These are phyloP conservation scores for Ilyonectria sp. DNA, from an alignment of 2,329 filamentous ascomycete species.

Conservation along the genomic window DNA sequence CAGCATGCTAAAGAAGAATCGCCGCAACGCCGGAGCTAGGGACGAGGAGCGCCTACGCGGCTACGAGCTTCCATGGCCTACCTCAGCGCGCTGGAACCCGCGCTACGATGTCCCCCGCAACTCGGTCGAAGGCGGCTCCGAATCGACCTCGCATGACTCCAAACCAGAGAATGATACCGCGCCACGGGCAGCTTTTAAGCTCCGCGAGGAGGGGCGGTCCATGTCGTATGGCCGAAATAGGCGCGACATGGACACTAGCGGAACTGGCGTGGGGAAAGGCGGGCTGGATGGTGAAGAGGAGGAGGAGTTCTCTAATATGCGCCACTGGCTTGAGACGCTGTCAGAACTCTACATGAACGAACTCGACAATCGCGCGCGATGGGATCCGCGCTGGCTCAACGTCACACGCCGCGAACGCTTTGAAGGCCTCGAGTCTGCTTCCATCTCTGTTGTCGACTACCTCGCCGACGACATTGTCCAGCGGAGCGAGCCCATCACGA, in stretches of 20 bases:
- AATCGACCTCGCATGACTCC: constrained; percentile 5
- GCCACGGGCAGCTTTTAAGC: background rate
- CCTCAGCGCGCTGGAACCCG: constrained; percentile 48
- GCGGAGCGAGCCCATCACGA: constrained; percentile 14
- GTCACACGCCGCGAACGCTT: constrained; percentile 44
- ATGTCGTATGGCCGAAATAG: constrained; percentile 33
- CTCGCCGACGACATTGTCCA: constrained; percentile 28
- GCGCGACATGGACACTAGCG: constrained; percentile 37
- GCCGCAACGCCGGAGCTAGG: background rate
- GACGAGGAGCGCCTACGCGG: constrained; percentile 31
- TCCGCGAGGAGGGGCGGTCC: constrained; percentile 13
- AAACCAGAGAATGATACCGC: constrained; percentile 15
- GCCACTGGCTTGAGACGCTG: constrained; percentile 50
- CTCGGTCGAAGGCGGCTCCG: constrained; percentile 28
- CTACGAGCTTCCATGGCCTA: constrained; percentile 40
- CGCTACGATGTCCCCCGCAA: constrained; percentile 44
- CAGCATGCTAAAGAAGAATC: constrained; percentile 34
- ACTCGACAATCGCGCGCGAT: constrained; percentile 46
- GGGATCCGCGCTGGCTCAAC: constrained; percentile 48
- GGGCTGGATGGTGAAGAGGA: constrained; percentile 9
- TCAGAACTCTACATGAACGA: constrained; percentile 51
- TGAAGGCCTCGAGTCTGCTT: constrained; percentile 36
- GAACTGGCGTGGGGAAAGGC: background rate
- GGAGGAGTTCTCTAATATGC: constrained; percentile 45
- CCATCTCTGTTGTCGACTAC: constrained; percentile 44